Percentiles rank a stretch among this genome's conserved stretches.
Conservation (phyloP, 2,329 filamentous ascomycete species). For the Zarea fungicola region DNA sequence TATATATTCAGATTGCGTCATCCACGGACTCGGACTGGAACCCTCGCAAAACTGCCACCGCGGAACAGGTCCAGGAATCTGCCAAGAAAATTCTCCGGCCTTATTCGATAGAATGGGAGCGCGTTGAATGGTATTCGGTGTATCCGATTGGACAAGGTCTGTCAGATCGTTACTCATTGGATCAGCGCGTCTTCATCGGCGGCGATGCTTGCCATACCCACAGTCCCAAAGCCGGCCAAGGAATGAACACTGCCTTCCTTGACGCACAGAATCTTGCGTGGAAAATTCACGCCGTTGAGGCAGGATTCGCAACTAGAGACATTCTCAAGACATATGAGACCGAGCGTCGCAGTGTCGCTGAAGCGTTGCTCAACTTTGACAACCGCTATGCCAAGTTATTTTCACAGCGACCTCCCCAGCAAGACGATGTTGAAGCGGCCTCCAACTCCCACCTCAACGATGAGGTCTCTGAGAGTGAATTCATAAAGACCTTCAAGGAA, state of each 20-base stretch:
- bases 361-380: constrained; percentile 81
- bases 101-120: constrained; percentile 62
- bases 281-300: constrained; percentile 91
- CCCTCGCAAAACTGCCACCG: constrained; percentile 57
- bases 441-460: constrained; percentile 30
- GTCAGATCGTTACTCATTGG: constrained; percentile 60
- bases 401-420: constrained; percentile 69
- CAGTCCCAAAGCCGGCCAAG: constrained; percentile 72
- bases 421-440: constrained; percentile 66
- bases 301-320: constrained; percentile 69
- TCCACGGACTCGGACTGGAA: constrained; percentile 57
- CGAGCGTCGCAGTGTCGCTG: constrained; percentile 79
- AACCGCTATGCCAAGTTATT: constrained; percentile 87
- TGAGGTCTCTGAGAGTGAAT: constrained; percentile 57
- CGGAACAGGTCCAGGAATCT: constrained; percentile 57
- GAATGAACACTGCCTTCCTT: constrained; percentile 75
- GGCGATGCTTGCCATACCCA: constrained; percentile 79
- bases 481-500: constrained; percentile 86
- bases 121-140: constrained; percentile 68
- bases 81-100: constrained; percentile 62
- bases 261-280: constrained; percentile 87
- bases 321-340: constrained; percentile 80
- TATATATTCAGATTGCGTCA: constrained; percentile 64
- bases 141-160: constrained; percentile 74
- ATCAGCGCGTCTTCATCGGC: constrained; percentile 67